Evolutionary conservation across 75 land plant genomes (phyloP).

Genomic region (Pinus taeda): DNA sequence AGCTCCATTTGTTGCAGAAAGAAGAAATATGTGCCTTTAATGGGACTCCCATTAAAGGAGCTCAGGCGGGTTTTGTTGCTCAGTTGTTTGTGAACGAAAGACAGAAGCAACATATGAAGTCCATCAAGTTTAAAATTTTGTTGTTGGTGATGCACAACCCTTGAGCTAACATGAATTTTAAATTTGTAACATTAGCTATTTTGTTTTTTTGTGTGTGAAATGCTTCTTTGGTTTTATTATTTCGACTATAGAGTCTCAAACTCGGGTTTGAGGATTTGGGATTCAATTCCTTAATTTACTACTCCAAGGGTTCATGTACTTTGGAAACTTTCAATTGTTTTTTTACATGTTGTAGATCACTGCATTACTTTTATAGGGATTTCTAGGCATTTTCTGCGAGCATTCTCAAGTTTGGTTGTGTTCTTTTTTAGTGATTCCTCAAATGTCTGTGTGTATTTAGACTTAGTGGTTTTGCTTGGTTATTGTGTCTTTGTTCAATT

Average conservation of each 20-base stretch:
- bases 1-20: too few relatives aligned
- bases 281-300: neutral
- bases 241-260: neutral
- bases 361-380: neutral
- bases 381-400: neutral
- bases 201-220: slow-evolving; percentile 17
- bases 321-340: neutral
- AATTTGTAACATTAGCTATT: neutral
- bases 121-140: slow-evolving; percentile 58
- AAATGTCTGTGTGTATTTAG: neutral
- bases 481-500: neutral
- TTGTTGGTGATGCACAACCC: neutral
- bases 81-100: slow-evolving; percentile 54
- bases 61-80: slow-evolving; percentile 8
- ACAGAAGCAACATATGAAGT: slow-evolving; percentile 73
- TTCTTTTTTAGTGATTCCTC: neutral
- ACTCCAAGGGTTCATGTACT: neutral
- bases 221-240: slow-evolving; percentile 48
- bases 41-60: slow-evolving; percentile 34
- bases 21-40: slow-evolving; percentile 36
- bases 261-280: neutral
- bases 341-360: neutral
- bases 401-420: neutral
- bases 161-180: neutral
- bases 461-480: neutral